A percentile compares a stretch with the other conserved stretches of the same genome.
Conservation (phyloP, 257 asterid species). For the Buddleja alternifolia region DNA sequence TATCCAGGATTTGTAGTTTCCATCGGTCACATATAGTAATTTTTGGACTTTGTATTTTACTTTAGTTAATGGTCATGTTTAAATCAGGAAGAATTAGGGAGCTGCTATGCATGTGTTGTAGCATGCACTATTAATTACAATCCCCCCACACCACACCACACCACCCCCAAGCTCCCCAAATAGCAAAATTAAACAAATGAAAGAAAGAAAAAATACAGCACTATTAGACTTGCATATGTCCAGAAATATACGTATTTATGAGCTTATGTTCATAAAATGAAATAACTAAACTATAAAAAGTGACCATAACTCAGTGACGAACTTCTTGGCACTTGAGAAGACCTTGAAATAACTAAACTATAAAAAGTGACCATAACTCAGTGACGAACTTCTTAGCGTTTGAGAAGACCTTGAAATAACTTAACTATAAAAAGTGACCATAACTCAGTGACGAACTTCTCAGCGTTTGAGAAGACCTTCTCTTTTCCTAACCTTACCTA, state of each 20-base stretch:
- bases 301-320: neutral
- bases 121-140: neutral
- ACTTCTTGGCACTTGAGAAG: too few species aligned
- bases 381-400: neutral
- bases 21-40: neutral
- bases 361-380: neutral
- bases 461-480: neutral
- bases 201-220: neutral
- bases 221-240: neutral
- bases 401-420: neutral
- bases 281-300: neutral
- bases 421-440: neutral
- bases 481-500: neutral
- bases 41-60: neutral
- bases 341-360: neutral
- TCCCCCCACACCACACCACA: neutral
- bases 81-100: neutral
- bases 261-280: neutral
- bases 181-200: neutral
- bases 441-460: neutral
- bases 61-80: slow-evolving; percentile 13
- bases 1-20: neutral
- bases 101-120: neutral
- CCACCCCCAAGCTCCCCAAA: neutral
- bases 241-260: neutral